These are phyloP conservation scores for Xylaria sp. DNA, from an alignment of 2,329 filamentous ascomycete genomes.

Conservation along the genomic window DNA sequence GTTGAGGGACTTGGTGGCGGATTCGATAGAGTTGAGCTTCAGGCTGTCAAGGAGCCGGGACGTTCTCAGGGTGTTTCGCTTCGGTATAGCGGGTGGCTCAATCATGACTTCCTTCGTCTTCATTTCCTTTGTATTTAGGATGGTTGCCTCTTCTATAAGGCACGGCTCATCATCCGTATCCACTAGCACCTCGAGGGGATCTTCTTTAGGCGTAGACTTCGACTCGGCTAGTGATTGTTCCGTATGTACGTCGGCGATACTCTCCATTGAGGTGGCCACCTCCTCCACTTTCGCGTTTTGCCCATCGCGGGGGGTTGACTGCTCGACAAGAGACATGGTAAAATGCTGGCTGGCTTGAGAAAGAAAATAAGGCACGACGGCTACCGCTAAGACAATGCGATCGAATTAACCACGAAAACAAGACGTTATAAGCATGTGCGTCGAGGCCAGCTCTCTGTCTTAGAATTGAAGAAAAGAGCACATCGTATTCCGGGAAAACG, in stretches of 20 bases:
- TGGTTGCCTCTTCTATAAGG: constrained; percentile 45
- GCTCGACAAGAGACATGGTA: constrained; percentile 32
- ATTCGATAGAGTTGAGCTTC: constrained; percentile 51
- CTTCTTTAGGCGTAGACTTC: constrained; percentile 40
- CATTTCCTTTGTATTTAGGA: constrained; percentile 45
- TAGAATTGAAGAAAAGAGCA: constrained; percentile 36
- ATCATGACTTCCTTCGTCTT: constrained; percentile 42
- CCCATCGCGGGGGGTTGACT: constrained; percentile 24
- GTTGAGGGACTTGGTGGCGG: constrained; percentile 51
- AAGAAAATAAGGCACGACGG: constrained; percentile 12
- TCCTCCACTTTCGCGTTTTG: constrained; percentile 15
- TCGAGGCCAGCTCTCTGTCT: constrained; percentile 42
- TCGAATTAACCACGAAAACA: constrained; percentile 34
- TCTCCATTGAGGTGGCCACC: constrained; percentile 24
- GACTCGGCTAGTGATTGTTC: constrained; percentile 41
- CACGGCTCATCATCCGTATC: constrained; percentile 47
- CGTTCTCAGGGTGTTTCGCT: constrained; percentile 61
- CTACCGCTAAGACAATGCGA: constrained; percentile 22
- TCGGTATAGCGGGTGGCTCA: constrained; percentile 60
- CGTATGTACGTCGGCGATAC: constrained; percentile 26
- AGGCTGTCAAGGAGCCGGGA: constrained; percentile 59
- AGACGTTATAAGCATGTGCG: constrained; percentile 39
- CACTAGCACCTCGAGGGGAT: constrained; percentile 43
- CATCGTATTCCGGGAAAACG: constrained; percentile 35
- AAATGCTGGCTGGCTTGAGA: constrained; percentile 18